Conservation (phyloP, 768 basidiomycete species). For the Trichaptum fuscoviolaceum region DNA sequence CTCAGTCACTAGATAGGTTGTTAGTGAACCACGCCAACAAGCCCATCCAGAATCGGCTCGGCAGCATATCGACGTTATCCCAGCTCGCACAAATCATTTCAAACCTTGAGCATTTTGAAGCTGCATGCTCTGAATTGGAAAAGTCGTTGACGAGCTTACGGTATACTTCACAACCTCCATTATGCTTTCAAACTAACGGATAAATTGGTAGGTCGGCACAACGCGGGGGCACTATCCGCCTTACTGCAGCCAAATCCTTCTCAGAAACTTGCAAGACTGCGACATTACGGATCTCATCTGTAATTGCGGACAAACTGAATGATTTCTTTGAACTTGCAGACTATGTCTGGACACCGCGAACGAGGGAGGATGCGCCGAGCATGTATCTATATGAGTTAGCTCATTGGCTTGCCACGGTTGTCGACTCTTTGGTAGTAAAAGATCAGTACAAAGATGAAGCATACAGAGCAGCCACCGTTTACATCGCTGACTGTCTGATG, state of each 20-base stretch:
- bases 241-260: slow-evolving; percentile 62
- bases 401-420: slow-evolving; percentile 94
- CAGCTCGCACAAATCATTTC: slow-evolving; percentile 92
- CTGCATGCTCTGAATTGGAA: slow-evolving; percentile 80
- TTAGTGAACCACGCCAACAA: slow-evolving; percentile 72
- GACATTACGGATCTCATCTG: slow-evolving; percentile 65
- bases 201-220: slow-evolving; percentile 60
- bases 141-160: slow-evolving; percentile 78
- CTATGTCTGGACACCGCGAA: slow-evolving; percentile 85
- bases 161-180: slow-evolving; percentile 30
- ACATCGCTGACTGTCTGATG: slow-evolving; percentile 85
- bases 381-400: slow-evolving; percentile 93
- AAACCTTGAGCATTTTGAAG: slow-evolving; percentile 89
- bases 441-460: slow-evolving; percentile 85
- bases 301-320: slow-evolving; percentile 89
- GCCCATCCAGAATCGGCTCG: slow-evolving; percentile 68
- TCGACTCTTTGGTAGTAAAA: slow-evolving; percentile 83
- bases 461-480: slow-evolving; percentile 81
- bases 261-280: slow-evolving; percentile 63
- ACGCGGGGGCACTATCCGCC: slow-evolving; percentile 73
- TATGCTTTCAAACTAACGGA: background rate
- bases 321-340: slow-evolving; percentile 94
- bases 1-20: slow-evolving; percentile 80
- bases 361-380: slow-evolving; percentile 73
- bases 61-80: slow-evolving; percentile 70